Conservation (phyloP, 352 stramenopile genomes). For the Pythium volutum region DNA sequence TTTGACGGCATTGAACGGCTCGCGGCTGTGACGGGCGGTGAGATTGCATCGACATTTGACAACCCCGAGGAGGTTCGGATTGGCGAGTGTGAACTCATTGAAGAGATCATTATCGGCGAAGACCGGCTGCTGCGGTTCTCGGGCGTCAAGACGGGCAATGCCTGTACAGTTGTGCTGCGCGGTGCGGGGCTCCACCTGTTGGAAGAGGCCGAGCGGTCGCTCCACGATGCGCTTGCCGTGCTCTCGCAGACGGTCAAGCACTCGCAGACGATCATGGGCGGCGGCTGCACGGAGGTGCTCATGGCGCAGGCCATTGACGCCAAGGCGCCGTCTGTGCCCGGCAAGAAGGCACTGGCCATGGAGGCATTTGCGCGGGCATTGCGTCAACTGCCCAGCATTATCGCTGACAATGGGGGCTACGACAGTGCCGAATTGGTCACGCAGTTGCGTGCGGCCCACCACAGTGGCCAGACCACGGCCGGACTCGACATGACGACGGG, state of each 20-base stretch:
- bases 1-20: slow-evolving; percentile 99
- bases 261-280: slow-evolving; percentile 95
- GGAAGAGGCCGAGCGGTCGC: slow-evolving; percentile 98
- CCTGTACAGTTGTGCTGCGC: slow-evolving; percentile 94
- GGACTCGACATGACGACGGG: slow-evolving; percentile 97
- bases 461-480: slow-evolving; percentile 88
- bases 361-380: slow-evolving; percentile 96
- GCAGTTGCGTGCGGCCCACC: slow-evolving; percentile 93
- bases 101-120: slow-evolving; percentile 99
- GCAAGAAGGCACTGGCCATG: slow-evolving; percentile 98
- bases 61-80: slow-evolving; percentile 95
- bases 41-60: slow-evolving; percentile 98
- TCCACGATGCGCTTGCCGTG: slow-evolving; percentile 98
- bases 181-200: slow-evolving; percentile 95
- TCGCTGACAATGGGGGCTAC: slow-evolving; percentile 99
- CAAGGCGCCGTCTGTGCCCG: slow-evolving; percentile 90
- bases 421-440: slow-evolving; percentile 98
- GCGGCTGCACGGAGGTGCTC: slow-evolving; percentile 95
- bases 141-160: slow-evolving; percentile 94
- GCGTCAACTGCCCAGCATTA: slow-evolving; percentile 96
- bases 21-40: slow-evolving; percentile 93
- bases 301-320: slow-evolving; percentile 94
- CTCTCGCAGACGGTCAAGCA: slow-evolving; percentile 97
- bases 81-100: slow-evolving; percentile 96
- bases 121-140: slow-evolving; percentile 96